Conservation (phyloP, 164 flowering plant genomes). For the Taxillus chinensis region DNA sequence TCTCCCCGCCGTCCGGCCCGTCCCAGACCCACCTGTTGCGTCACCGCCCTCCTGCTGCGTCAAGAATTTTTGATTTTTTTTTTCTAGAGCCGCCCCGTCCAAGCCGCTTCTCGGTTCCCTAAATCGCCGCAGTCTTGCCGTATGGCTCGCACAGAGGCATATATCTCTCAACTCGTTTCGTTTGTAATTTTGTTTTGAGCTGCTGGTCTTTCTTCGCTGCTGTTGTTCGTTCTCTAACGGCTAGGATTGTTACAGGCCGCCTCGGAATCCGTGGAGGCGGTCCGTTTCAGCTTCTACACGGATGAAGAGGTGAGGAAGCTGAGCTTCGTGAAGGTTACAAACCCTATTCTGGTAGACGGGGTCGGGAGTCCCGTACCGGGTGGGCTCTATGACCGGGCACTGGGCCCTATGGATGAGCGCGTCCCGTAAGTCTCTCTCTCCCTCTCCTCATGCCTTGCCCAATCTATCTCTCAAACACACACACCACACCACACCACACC, state of each 20-base stretch:
- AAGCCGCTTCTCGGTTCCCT: too few relatives aligned
- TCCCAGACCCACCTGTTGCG: too few relatives aligned
- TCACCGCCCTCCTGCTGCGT: too few relatives aligned
- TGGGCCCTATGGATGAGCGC: conserved; percentile 52
- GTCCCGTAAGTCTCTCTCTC: conserved; percentile 28
- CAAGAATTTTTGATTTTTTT: too few relatives aligned
- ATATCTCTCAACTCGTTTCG: too few relatives aligned
- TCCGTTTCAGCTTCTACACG: conserved; percentile 45
- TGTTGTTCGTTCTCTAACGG: not conserved
- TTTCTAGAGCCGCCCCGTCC: too few relatives aligned
- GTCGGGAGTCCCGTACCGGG: conserved; percentile 37
- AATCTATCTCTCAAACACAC: too few relatives aligned
- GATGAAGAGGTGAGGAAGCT: conserved; percentile 52
- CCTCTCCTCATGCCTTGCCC: not conserved
- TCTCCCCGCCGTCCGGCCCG: too few relatives aligned
- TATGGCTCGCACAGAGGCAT: too few relatives aligned
- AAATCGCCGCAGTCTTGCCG: too few relatives aligned
- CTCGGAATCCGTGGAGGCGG: conserved; percentile 38
- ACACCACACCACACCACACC: not conserved
- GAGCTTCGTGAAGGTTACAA: conserved; percentile 48
- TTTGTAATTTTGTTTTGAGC: too few relatives aligned
- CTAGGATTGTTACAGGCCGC: conserved; percentile 22
- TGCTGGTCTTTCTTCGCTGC: too few relatives aligned
- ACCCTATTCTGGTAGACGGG: conserved; percentile 30
- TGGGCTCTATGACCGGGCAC: conserved; percentile 67